These are phyloP conservation scores for Cladorrhinum samala DNA, from an alignment of 495 filamentous ascomycete species.

Conservation along the genomic window DNA sequence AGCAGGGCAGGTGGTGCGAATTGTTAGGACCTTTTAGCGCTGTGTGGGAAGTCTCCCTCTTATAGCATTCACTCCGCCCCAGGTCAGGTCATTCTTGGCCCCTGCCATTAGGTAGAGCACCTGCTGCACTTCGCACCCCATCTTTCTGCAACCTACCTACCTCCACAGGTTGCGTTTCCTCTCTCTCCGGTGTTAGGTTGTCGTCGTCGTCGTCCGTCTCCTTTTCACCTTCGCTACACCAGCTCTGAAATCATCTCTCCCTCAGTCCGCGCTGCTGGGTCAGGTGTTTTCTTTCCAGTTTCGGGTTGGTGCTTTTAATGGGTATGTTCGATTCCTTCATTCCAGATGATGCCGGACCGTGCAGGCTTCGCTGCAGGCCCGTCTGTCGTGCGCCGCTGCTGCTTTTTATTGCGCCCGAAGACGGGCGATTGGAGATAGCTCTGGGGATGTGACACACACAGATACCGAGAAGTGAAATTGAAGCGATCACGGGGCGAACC, in stretches of 20 bases:
- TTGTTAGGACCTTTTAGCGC: background rate
- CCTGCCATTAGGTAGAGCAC: no score
- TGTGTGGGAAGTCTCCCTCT: background rate
- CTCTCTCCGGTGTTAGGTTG: background rate
- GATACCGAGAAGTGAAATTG: no score
- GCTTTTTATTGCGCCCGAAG: background rate
- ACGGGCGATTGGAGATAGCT: no score
- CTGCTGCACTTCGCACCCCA: no score
- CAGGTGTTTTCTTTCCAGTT: slow-evolving; percentile 2
- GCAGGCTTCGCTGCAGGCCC: background rate
- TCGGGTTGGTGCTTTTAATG: slow-evolving; percentile 3
- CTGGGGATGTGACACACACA: no score
- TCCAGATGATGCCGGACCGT: no score
- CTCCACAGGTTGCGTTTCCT: background rate
- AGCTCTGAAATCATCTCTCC: background rate
- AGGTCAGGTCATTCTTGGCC: no score
- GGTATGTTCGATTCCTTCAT: slow-evolving; percentile 2
- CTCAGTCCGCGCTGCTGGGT: slow-evolving; percentile 2
- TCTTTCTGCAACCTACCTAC: background rate
- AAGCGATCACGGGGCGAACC: no score
- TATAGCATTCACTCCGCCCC: background rate
- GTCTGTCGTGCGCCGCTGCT: slow-evolving; percentile 1
- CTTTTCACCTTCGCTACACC: background rate
- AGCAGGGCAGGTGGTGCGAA: background rate
- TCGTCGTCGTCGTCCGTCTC: background rate